A percentile compares a stretch with the other conserved stretches of the same genome.
Evolutionary conservation across 2,329 filamentous ascomycete species (phyloP).

Genomic region (Hypoxylon sp.): DNA sequence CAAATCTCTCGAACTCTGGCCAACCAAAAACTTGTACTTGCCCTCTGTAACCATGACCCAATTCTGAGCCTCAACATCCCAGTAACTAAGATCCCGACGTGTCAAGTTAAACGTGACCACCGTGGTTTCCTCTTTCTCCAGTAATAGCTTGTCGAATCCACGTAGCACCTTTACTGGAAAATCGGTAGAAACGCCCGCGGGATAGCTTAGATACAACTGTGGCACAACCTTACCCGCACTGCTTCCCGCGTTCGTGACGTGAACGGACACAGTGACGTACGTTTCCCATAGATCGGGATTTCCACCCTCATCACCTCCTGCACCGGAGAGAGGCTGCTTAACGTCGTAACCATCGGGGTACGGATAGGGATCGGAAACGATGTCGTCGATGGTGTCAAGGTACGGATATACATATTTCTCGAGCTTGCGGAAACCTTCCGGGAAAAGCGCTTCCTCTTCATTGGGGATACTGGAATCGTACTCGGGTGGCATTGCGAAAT

Average conservation of each 20-base stretch:
- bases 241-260: conserved; percentile 66
- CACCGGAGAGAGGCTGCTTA: conserved; percentile 65
- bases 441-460: conserved; percentile 69
- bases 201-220: conserved; percentile 62
- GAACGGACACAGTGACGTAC: conserved; percentile 62
- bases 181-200: conserved; percentile 57
- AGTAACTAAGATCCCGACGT: conserved; percentile 78
- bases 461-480: conserved; percentile 68
- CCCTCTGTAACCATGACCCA: conserved; percentile 71
- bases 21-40: conserved; percentile 56
- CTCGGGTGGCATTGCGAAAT: conserved; percentile 61
- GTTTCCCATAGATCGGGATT: conserved; percentile 73
- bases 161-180: conserved; percentile 77
- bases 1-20: conserved; percentile 51
- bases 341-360: conserved; percentile 69
- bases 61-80: conserved; percentile 75
- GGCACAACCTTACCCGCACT: conserved; percentile 57
- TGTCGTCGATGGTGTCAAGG: conserved; percentile 63
- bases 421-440: conserved; percentile 68
- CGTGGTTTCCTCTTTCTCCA: conserved; percentile 65
- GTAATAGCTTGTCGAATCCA: conserved; percentile 76
- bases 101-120: conserved; percentile 70
- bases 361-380: conserved; percentile 55
- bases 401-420: conserved; percentile 82
- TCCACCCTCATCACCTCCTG: conserved; percentile 76